A percentile compares a stretch with the other conserved stretches of the same genome.
Conservation (phyloP, 78 protist genomes). For the Dictyostelium capitatum region DNA sequence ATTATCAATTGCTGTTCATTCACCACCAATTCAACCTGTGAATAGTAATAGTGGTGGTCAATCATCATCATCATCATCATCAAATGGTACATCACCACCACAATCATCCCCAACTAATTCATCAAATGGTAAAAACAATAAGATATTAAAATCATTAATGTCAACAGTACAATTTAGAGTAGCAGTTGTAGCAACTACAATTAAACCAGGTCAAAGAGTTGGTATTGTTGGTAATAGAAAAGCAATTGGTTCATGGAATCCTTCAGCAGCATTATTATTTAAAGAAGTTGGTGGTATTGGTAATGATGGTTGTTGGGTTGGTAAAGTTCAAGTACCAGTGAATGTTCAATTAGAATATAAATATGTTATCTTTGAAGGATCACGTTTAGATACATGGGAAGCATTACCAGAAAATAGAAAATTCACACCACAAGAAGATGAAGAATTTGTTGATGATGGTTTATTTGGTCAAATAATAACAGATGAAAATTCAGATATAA, state of each 20-base stretch:
- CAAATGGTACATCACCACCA: neutral
- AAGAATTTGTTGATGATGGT: constrained; percentile 70
- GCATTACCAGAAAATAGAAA: constrained; percentile 71
- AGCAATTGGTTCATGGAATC: constrained; percentile 74
- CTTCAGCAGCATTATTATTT: constrained; percentile 40
- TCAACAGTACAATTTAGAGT: constrained; percentile 66
- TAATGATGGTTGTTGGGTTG: constrained; percentile 35
- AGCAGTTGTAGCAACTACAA: neutral
- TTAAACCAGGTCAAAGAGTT: constrained; percentile 35
- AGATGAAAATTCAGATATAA: neutral
- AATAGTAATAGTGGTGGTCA: too few relatives aligned
- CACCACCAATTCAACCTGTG: neutral
- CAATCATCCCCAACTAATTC: neutral
- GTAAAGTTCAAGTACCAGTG: constrained; percentile 61
- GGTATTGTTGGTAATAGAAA: constrained; percentile 78
- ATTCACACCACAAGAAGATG: constrained; percentile 74
- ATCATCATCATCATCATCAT: neutral
- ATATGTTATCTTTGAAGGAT: constrained; percentile 55
- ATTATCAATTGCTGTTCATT: neutral
- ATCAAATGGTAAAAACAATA: constrained; percentile 5
- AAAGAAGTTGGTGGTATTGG: neutral
- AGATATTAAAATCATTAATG: constrained; percentile 42
- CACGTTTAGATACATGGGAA: constrained; percentile 71
- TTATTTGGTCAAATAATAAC: constrained; percentile 24
- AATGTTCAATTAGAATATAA: constrained; percentile 72